Evolutionary conservation across 148 eudicot genomes (phyloP).

Genomic region (Diospyros kaki): DNA sequence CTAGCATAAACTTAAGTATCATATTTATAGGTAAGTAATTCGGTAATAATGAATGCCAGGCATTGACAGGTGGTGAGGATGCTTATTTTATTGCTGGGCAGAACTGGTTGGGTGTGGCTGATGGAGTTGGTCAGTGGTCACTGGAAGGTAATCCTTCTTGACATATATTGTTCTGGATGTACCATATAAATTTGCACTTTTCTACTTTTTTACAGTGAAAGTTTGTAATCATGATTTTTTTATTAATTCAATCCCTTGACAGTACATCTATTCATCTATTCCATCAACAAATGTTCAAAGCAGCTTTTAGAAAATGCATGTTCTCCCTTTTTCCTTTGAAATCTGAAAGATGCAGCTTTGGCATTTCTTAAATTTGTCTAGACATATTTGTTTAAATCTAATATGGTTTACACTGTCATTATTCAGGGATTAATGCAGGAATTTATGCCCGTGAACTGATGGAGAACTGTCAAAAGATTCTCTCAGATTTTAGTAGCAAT

Average conservation of each 20-base stretch:
- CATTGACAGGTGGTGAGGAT: slow-evolving; percentile 91
- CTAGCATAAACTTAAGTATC: slow-evolving; percentile 4
- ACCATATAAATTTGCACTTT: background rate
- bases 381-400: background rate
- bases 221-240: background rate
- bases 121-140: slow-evolving; percentile 84
- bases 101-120: slow-evolving; percentile 87
- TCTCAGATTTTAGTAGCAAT: slow-evolving; percentile 25
- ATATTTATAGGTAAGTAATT: slow-evolving; percentile 43
- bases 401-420: slow-evolving; percentile 4
- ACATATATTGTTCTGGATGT: background rate
- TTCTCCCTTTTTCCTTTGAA: no score
- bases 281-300: background rate
- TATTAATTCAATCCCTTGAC: background rate
- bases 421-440: slow-evolving; percentile 56
- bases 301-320: no score
- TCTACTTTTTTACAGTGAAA: no score
- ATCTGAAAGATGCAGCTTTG: background rate
- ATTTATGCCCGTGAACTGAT: slow-evolving; percentile 62
- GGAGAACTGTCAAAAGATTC: slow-evolving; percentile 46
- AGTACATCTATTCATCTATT: background rate
- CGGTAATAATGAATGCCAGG: slow-evolving; percentile 83
- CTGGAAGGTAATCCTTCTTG: slow-evolving; percentile 50
- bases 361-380: background rate
- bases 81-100: slow-evolving; percentile 52